Evolutionary conservation across 257 asterid species (phyloP), one percentile per base, ranked within the genome.

Genomic region (Nicotiana otophora): DNA sequence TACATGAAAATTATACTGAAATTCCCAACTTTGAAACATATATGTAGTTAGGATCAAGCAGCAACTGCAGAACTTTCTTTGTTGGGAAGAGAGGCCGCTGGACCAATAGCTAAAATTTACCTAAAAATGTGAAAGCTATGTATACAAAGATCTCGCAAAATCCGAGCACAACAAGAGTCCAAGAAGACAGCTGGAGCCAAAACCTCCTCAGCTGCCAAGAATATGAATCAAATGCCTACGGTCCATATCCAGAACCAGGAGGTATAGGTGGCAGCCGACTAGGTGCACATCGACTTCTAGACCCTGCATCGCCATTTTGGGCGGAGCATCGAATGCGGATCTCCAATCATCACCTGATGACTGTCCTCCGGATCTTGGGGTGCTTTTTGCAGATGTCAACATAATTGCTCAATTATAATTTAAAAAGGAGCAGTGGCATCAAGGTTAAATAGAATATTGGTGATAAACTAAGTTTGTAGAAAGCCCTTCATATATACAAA

Each of bases 281-380:
- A n/a, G n/a, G n/a, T n/a, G n/a, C n/a, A n/a, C n/a, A n/a, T n/a
- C n/a, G n/a, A n/a, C n/a, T 28, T 66, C 78, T 53, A 33, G 69
- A 83, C n/a, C 75, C 69, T 34, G 78, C 60, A 77, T 83, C 81
- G 42, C 76, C 81, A 61, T 46, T 72, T 57, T 70, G 81, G 19
- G 12, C 34, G 17, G 15, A 62, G 67, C 77, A 48, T 83, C 85
- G 51, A 82, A 1, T n/a, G n/a, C n/a, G n/a, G n/a, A n/a, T n/a
- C n/a, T n/a, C n/a, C n/a, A n/a, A n/a, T 83, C 85, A 83, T 83
- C 79, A 23, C 69, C 65, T 61, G 85, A 48, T 61, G 79, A 83
- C 48, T 26, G 76, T 31, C 65, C 82, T 11, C 78, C 33, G 6
- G 60, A 30, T 53, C 78, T 63, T 51, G 77, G 65, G 67, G 36